Percentiles rank a stretch among this genome's conserved stretches.
Evolutionary conservation across 177 flowering plant genomes (phyloP).

Genomic region (Vitis hybrid): DNA sequence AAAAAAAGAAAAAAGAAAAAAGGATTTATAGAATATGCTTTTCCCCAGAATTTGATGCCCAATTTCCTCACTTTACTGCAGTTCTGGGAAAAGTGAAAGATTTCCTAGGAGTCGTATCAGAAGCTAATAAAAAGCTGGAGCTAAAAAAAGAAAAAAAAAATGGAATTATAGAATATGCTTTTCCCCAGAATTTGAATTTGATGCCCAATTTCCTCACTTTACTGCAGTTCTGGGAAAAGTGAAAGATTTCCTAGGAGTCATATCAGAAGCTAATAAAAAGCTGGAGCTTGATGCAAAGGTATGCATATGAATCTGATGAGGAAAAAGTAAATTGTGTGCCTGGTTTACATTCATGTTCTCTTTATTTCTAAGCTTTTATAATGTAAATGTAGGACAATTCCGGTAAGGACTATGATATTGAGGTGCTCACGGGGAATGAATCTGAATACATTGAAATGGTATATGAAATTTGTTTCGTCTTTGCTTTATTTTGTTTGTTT

Average conservation of each 20-base stretch:
- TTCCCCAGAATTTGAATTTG: no score
- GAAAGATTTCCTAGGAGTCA: no score
- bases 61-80: conserved; percentile 18
- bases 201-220: no score
- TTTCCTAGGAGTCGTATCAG: conserved; percentile 56
- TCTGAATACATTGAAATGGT: conserved; percentile 86
- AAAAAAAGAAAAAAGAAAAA: no score
- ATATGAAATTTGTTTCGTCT: not conserved
- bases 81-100: conserved; percentile 83
- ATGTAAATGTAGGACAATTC: conserved; percentile 42
- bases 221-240: no score
- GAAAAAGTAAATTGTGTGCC: not conserved
- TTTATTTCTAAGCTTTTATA: not conserved
- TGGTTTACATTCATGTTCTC: not conserved
- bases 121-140: no score
- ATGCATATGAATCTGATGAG: no score
- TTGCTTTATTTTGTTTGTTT: not conserved
- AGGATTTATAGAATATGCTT: no score
- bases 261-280: no score
- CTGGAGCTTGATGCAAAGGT: no score
- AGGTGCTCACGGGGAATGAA: conserved; percentile 66
- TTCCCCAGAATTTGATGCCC: not conserved
- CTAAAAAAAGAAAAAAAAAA: no score
- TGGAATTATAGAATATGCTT: no score
- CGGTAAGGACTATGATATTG: conserved; percentile 58